Percentiles rank a stretch among this genome's conserved stretches.
Conservation (phyloP, 1,284 basidiomycete genomes). For the Cystobasidiaceae sp. region DNA sequence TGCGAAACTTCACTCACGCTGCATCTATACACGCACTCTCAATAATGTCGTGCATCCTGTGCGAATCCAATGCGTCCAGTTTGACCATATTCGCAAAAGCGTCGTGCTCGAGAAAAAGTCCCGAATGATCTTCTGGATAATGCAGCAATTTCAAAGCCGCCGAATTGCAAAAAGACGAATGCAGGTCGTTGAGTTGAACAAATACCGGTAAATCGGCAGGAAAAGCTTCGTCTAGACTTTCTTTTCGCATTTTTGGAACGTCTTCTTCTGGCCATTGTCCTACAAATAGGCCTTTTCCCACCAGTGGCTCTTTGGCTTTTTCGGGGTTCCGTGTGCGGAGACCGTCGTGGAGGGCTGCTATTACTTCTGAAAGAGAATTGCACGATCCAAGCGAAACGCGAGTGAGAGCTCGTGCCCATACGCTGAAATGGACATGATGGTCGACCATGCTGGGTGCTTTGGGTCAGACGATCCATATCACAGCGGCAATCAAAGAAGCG, state of each 20-base stretch:
- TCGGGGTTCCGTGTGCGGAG: constrained; percentile 13
- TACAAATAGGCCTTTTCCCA: constrained; percentile 38
- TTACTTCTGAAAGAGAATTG: neutral
- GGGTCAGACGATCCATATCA: too few species aligned
- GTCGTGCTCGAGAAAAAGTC: constrained; percentile 41
- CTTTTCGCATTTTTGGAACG: constrained; percentile 34
- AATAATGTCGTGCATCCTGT: constrained; percentile 39
- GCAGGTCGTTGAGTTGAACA: constrained; percentile 43
- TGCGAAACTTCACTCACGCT: constrained; percentile 36
- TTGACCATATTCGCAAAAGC: constrained; percentile 39
- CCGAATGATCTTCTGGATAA: constrained; percentile 33
- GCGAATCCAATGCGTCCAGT: constrained; percentile 37
- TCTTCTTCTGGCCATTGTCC: constrained; percentile 42
- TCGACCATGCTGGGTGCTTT: constrained; percentile 24
- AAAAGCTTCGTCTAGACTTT: constrained; percentile 37
- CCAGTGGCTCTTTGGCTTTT: constrained; percentile 24
- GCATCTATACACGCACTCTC: constrained; percentile 39
- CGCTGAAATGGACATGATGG: constrained; percentile 24
- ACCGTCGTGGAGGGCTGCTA: neutral
- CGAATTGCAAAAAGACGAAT: constrained; percentile 43
- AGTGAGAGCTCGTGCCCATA: constrained; percentile 11
- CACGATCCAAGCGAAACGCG: constrained; percentile 1
- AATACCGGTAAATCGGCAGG: constrained; percentile 38
- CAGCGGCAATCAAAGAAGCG: neutral
- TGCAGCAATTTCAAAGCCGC: constrained; percentile 35